These are phyloP conservation scores for Chlorella sp. DNA, from an alignment of 139 green algal species.

Conservation along the genomic window DNA sequence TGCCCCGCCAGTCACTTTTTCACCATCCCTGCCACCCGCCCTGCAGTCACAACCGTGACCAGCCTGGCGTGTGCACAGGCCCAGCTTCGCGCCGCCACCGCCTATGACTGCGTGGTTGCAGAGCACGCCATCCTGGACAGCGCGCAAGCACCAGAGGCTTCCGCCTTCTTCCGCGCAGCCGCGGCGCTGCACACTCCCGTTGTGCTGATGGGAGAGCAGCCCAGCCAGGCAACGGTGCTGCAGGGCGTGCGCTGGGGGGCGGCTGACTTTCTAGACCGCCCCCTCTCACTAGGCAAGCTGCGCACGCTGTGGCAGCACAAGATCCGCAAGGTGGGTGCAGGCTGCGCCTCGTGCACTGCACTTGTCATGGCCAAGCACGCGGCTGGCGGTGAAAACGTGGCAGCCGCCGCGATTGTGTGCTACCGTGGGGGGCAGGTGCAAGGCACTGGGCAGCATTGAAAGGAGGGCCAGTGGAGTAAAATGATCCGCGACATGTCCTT, in stretches of 20 bases:
- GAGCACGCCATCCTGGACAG: background rate
- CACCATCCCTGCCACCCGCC: background rate
- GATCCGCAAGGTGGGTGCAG: slow-evolving; percentile 10
- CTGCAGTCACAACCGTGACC: slow-evolving; percentile 7
- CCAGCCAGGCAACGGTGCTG: background rate
- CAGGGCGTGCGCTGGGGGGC: slow-evolving; percentile 18
- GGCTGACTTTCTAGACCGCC: slow-evolving; percentile 15
- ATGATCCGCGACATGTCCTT: too few species aligned
- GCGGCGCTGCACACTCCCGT: background rate
- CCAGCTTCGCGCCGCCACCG: background rate
- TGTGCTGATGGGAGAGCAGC: slow-evolving; percentile 19
- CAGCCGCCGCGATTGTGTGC: too few species aligned
- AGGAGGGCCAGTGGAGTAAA: too few species aligned
- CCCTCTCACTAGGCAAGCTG: slow-evolving; percentile 4
- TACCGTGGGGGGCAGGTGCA: too few species aligned
- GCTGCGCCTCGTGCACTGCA: too few species aligned
- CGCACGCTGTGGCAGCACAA: slow-evolving; percentile 27
- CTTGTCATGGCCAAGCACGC: too few species aligned
- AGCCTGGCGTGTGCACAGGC: background rate
- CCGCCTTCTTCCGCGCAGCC: slow-evolving; percentile 1
- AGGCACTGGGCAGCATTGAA: too few species aligned
- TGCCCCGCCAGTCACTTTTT: too few species aligned
- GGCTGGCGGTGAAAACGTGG: too few species aligned
- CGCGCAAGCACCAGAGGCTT: background rate
- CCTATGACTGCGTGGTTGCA: background rate